Base-by-base conservation (phyloP, 2,329 filamentous ascomycete species). In the Colletotrichum scovillei region DNA sequence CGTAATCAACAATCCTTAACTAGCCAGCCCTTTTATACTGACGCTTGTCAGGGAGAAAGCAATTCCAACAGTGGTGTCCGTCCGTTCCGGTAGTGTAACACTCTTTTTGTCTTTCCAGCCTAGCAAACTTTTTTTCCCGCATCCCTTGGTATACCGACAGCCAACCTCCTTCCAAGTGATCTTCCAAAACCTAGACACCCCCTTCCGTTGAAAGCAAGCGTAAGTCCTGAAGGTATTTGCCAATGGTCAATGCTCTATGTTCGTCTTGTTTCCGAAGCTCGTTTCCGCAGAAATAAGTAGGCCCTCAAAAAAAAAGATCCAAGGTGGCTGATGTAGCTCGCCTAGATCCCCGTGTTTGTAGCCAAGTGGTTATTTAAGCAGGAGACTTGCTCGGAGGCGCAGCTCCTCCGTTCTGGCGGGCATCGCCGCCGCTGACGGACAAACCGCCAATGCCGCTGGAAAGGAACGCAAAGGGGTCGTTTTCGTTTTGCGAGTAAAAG, bases 401-500 rank as follows among this genome's bases (percentile, higher is more conserved):
- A 67, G 85, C 84, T 22, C 86, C 85, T 73, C 90, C 90, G 77
- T 92, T 92, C 83, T 92, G 90, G 69, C 90, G 90, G 75, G 86
- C 86, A 75, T 92, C 90, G 69, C 85, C 87, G 76, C 90, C 92
- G 80, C 91, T 90, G 77, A 97, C 93, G 49, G 91, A 91, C 65
- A 97, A 88, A 63, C 91, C 90, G 69, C 91, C 90, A 72, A 97
- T 94, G 56, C 92, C 92, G 35, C 89, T 89, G 35, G 92, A 93
- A 64, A 97, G 88, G 85, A 96, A 96, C 19, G 93, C 92, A 82
- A 96, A 95, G 12, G 94, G 93, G 78, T 95, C 94, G 77, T 87
- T 92, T 79, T 94, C 92, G 68, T 86, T 86, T 77, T 91, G 87
- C 75, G 82, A 86, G 80, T 92, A 93, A 79, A 93, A 94, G 80